Conservation (phyloP, 306 rosid species). For the Malus asiatica region DNA sequence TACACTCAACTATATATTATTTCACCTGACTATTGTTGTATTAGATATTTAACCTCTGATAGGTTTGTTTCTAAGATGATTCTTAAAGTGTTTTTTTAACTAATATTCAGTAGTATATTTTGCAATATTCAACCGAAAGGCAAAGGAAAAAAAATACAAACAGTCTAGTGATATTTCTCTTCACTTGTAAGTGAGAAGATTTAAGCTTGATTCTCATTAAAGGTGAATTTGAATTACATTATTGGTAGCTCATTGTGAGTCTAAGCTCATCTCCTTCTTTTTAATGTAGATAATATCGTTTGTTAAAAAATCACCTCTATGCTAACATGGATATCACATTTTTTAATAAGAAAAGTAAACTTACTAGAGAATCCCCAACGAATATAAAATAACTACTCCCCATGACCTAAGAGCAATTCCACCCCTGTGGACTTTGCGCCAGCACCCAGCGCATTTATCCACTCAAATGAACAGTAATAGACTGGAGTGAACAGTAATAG, state of each 20-base stretch:
- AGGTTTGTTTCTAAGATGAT: neutral
- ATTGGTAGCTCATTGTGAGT: too few relatives aligned
- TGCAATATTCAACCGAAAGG: neutral
- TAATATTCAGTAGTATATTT: neutral
- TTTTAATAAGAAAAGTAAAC: too few relatives aligned
- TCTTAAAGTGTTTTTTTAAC: neutral
- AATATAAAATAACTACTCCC: neutral
- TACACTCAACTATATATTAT: neutral
- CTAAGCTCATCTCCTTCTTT: fast-evolving
- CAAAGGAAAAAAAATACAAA: neutral
- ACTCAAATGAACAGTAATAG: too few relatives aligned
- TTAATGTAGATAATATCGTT: too few relatives aligned
- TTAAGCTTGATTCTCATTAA: fast-evolving
- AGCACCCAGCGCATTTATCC: too few relatives aligned
- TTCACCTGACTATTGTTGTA: neutral
- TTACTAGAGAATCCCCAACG: too few relatives aligned
- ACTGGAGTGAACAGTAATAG: too few relatives aligned
- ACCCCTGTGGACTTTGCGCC: too few relatives aligned
- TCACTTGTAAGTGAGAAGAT: too few relatives aligned
- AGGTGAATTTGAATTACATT: too few relatives aligned
- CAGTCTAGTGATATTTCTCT: fast-evolving
- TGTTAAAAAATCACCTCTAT: neutral
- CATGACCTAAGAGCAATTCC: too few relatives aligned
- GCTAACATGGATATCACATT: neutral
- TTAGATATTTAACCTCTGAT: too few relatives aligned